phyloP scores from a whole-genome alignment of 2,329 filamentous ascomycete genomes.

The Pleomassaria siparia region DNA sequence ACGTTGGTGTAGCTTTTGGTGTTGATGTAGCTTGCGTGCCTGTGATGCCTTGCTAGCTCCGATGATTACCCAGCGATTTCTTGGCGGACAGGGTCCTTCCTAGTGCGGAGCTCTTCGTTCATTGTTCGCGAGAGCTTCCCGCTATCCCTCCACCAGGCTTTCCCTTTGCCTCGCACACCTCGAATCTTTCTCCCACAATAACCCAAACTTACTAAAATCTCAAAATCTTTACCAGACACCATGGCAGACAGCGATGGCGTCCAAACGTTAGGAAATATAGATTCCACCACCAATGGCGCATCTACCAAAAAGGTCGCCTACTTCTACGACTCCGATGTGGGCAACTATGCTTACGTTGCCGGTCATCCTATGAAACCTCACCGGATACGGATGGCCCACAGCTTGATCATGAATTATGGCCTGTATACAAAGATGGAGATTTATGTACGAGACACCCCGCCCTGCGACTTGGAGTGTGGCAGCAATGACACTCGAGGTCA shows the following conservation, averaged over 20 bases:
- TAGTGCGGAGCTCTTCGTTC: conserved; percentile 14
- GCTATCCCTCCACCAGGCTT: conserved; percentile 3
- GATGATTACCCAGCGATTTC: conserved; percentile 5
- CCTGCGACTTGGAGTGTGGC: background rate
- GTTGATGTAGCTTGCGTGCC: conserved; percentile 17
- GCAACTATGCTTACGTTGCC: conserved; percentile 92
- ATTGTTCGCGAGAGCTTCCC: conserved; percentile 12
- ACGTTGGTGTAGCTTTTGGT: conserved; percentile 5
- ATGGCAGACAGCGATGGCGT: conserved; percentile 21
- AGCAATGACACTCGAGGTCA: background rate
- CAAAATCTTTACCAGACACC: conserved; percentile 7
- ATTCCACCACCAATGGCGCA: conserved; percentile 24
- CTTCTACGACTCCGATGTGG: conserved; percentile 98
- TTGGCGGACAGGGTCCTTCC: conserved; percentile 11
- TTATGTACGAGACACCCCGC: conserved; percentile 52
- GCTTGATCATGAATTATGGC: conserved; percentile 71
- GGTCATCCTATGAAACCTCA: conserved; percentile 70
- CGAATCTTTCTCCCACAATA: background rate
- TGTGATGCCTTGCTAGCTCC: conserved; percentile 8
- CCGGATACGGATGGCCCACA: conserved; percentile 65
- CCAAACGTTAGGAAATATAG: conserved; percentile 6
- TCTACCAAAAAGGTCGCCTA: conserved; percentile 82
- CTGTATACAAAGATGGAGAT: conserved; percentile 76
- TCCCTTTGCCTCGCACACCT: conserved; percentile 1
- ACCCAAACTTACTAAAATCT: background rate